Percentiles rank a stretch among this genome's conserved stretches.
Evolutionary conservation across 371 early-diverging fungal genomes (phyloP).

Genomic region (Haplosporangium sp.): DNA sequence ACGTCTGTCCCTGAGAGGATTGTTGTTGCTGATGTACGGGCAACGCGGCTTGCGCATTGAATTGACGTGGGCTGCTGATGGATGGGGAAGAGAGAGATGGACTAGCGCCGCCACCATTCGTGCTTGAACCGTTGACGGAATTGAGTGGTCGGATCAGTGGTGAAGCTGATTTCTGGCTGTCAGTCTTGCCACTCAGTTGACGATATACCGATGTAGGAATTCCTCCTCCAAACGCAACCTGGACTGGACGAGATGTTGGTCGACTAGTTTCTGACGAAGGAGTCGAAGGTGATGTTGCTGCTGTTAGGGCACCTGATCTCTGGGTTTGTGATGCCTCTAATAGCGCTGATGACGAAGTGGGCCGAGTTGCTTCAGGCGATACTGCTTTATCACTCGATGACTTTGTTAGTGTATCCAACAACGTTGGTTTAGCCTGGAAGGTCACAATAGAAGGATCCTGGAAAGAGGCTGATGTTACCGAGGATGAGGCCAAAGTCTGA

Average conservation of each 20-base stretch:
- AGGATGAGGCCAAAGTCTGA: neutral
- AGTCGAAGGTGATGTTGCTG: slow-evolving; percentile 24
- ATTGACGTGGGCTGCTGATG: slow-evolving; percentile 34
- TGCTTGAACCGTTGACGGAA: slow-evolving; percentile 22
- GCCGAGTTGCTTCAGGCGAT: slow-evolving; percentile 12
- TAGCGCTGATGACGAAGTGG: slow-evolving; percentile 8
- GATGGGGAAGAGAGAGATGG: slow-evolving; percentile 42
- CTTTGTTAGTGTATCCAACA: slow-evolving; percentile 13
- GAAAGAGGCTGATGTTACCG: slow-evolving; percentile 21
- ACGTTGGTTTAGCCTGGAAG: slow-evolving; percentile 31
- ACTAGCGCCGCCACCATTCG: slow-evolving; percentile 33
- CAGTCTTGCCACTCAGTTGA: slow-evolving; percentile 70
- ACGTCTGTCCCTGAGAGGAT: slow-evolving; percentile 1
- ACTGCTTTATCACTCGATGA: slow-evolving; percentile 1
- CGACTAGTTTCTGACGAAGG: slow-evolving; percentile 24
- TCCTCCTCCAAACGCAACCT: slow-evolving; percentile 66
- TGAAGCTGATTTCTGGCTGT: slow-evolving; percentile 43
- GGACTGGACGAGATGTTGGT: slow-evolving; percentile 50
- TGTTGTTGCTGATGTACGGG: slow-evolving; percentile 9
- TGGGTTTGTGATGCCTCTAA: slow-evolving; percentile 18
- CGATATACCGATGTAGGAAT: slow-evolving; percentile 76
- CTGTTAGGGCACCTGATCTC: slow-evolving; percentile 20
- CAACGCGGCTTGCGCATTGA: slow-evolving; percentile 20
- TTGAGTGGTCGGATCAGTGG: slow-evolving; percentile 46
- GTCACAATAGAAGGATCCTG: slow-evolving; percentile 56